Evolutionary conservation across 176 grass and related monocot species (phyloP).

Genomic region (Thinopyrum elongatum): DNA sequence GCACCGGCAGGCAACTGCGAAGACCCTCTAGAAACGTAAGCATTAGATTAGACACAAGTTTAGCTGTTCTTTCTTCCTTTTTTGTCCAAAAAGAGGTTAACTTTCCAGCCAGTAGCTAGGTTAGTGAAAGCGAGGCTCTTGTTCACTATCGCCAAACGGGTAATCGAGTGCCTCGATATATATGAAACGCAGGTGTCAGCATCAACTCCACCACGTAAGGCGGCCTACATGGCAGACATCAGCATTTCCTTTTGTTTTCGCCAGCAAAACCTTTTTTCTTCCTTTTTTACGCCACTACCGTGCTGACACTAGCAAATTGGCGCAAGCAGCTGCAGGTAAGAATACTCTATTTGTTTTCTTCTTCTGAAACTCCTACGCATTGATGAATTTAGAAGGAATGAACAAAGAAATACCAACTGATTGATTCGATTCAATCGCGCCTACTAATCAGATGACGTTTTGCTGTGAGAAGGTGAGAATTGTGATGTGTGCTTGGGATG

Average conservation of each 20-base stretch:
- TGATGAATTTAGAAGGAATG: too few relatives aligned
- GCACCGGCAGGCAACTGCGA: constrained; percentile 12
- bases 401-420: too few relatives aligned
- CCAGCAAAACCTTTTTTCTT: not conserved
- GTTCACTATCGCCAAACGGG: constrained; percentile 22
- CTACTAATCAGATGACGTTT: not conserved
- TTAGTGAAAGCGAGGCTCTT: constrained; percentile 21
- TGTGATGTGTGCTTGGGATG: not conserved
- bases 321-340: not conserved
- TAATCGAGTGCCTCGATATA: constrained; percentile 26
- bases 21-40: not conserved
- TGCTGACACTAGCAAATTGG: constrained; percentile 19
- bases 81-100: not conserved
- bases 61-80: not conserved
- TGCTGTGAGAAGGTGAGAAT: not conserved
- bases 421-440: not conserved
- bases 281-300: not conserved
- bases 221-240: constrained; percentile 32
- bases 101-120: not conserved
- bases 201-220: constrained; percentile 46
- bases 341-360: not conserved
- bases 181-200: constrained; percentile 38
- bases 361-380: too few relatives aligned
- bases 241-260: constrained; percentile 33
- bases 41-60: not conserved